phyloP scores from a whole-genome alignment of 805 yeast genomes.

The Metschnikowia vanudenii region DNA sequence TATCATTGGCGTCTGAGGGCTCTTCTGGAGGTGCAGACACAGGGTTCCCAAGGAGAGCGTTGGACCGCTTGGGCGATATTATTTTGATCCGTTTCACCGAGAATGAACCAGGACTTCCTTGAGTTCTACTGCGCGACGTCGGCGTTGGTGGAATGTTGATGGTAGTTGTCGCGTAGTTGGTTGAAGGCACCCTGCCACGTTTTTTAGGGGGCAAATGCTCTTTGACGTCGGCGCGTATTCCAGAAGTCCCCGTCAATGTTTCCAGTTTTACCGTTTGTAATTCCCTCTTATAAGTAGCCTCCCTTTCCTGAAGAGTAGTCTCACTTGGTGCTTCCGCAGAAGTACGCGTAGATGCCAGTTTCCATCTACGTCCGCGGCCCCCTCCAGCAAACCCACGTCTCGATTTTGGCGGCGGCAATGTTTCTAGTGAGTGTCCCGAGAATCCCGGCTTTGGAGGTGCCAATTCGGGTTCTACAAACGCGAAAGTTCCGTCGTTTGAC shows the following conservation, averaged over 20 bases:
- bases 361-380: conserved; percentile 32
- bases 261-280: conserved; percentile 19
- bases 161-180: conserved; percentile 8
- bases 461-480: conserved; percentile 58
- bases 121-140: not conserved
- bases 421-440: conserved; percentile 72
- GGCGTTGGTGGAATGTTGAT: conserved; percentile 9
- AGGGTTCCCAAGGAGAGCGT: conserved; percentile 21
- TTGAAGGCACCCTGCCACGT: conserved; percentile 8
- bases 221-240: conserved; percentile 16
- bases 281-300: conserved; percentile 13
- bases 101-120: conserved; percentile 8
- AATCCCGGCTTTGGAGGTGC: conserved; percentile 56
- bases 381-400: conserved; percentile 55
- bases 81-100: conserved; percentile 25
- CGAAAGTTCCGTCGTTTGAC: not conserved
- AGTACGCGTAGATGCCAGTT: conserved; percentile 15
- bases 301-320: conserved; percentile 16
- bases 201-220: conserved; percentile 7
- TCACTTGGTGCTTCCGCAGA: conserved; percentile 17
- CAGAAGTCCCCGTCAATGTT: conserved; percentile 14
- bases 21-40: conserved; percentile 13
- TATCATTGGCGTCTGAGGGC: conserved; percentile 31
- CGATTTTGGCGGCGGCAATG: conserved; percentile 60
- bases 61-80: conserved; percentile 33